These are phyloP conservation scores for Darksidea phi DNA, from an alignment of 495 filamentous ascomycete genomes.

Conservation along the genomic window DNA sequence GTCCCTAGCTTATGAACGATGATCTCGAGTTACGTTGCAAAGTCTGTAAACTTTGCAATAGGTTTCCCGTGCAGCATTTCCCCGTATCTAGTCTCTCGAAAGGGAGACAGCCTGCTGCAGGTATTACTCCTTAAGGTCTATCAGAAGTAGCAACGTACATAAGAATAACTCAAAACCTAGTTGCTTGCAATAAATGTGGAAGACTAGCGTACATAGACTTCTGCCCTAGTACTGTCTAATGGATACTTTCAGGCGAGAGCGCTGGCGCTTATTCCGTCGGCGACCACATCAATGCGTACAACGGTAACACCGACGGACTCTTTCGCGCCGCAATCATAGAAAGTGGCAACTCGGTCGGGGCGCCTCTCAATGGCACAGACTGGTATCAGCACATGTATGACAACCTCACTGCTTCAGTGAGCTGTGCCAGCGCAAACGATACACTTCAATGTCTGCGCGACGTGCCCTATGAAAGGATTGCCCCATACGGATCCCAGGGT, in stretches of 20 bases:
- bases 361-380: slow-evolving; percentile 55
- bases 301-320: slow-evolving; percentile 49
- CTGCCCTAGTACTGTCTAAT: too few relatives aligned
- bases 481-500: slow-evolving; percentile 54
- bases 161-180: too few relatives aligned
- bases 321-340: slow-evolving; percentile 55
- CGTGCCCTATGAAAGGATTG: slow-evolving; percentile 51
- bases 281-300: slow-evolving; percentile 42
- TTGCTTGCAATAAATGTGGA: too few relatives aligned
- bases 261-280: slow-evolving; percentile 34
- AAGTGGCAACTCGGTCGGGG: slow-evolving; percentile 58
- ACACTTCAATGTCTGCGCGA: slow-evolving; percentile 62
- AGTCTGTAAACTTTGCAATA: too few relatives aligned
- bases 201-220: too few relatives aligned
- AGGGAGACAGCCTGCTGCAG: too few relatives aligned
- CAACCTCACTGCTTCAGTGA: slow-evolving; percentile 53
- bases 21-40: too few relatives aligned
- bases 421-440: slow-evolving; percentile 55
- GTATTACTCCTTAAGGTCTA: too few relatives aligned
- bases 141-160: too few relatives aligned
- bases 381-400: slow-evolving; percentile 63
- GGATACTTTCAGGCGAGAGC: neutral
- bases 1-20: too few relatives aligned
- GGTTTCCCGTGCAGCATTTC: too few relatives aligned
- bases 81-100: too few relatives aligned